Percentiles rank a stretch among this genome's conserved stretches.
phyloP scores from a whole-genome alignment of 2,329 filamentous ascomycete species.

The Chrysoporthe cubensis region DNA sequence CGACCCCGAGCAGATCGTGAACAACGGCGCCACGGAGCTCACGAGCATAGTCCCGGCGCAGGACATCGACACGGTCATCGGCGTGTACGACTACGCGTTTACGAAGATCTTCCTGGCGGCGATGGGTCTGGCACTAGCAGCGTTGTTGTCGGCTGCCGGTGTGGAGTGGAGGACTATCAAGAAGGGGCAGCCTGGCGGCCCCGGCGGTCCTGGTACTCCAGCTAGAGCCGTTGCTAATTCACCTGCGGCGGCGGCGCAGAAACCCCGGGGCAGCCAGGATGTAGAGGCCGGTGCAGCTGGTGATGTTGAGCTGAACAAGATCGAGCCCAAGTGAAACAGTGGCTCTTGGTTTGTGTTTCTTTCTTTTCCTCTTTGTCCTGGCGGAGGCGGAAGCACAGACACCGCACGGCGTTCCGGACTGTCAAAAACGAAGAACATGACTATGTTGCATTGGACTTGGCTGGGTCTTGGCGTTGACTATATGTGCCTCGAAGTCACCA shows the following conservation, averaged over 20 bases:
- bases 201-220: conserved; percentile 1
- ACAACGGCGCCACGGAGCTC: conserved; percentile 63
- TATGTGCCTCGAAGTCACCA: neutral
- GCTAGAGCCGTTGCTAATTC: neutral
- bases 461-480: neutral
- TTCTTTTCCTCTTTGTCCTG: no score
- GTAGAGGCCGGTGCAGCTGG: neutral
- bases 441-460: neutral
- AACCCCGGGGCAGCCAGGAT: neutral
- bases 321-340: neutral
- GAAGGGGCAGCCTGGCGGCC: conserved; percentile 42
- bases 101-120: conserved; percentile 66
- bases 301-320: neutral
- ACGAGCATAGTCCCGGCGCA: conserved; percentile 53
- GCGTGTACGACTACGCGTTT: conserved; percentile 68
- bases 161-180: conserved; percentile 74
- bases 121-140: conserved; percentile 58
- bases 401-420: neutral
- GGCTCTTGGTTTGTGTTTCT: neutral
- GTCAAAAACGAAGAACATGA: neutral
- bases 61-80: conserved; percentile 56
- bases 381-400: no score
- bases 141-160: conserved; percentile 59
- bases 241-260: neutral
- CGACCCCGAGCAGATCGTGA: conserved; percentile 47